Evolutionary conservation across 2,329 filamentous ascomycete genomes (phyloP).

Genomic region (Zasmidium angulare): DNA sequence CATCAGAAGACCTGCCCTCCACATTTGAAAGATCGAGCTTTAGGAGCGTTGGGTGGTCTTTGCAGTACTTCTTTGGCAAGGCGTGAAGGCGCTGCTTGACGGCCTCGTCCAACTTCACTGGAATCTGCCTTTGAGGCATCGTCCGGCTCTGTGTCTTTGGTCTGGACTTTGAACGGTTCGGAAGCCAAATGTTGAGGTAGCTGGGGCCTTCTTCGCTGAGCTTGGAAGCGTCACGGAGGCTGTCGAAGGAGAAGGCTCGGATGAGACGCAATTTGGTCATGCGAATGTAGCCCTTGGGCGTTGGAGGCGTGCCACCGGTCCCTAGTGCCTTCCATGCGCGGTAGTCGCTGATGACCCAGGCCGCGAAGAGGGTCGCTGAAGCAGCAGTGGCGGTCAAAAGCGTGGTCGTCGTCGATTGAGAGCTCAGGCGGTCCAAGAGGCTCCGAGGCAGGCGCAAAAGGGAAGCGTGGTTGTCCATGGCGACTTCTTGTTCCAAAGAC

Average conservation of each 20-base stretch:
- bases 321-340: conserved; percentile 15
- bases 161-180: conserved; percentile 2
- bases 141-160: conserved; percentile 13
- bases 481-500: too few relatives aligned
- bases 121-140: conserved; percentile 17
- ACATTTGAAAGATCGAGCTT: conserved; percentile 13
- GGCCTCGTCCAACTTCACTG: conserved; percentile 7
- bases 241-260: conserved; percentile 11
- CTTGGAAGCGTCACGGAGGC: conserved; percentile 9
- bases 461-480: conserved; percentile 1
- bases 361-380: background rate
- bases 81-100: conserved; percentile 11
- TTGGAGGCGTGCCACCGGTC: conserved; percentile 18
- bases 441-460: conserved; percentile 2
- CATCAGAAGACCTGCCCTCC: conserved; percentile 18
- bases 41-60: conserved; percentile 3
- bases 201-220: conserved; percentile 7
- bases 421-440: background rate
- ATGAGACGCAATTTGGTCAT: conserved; percentile 19
- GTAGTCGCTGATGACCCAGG: conserved; percentile 15
- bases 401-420: background rate
- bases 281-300: conserved; percentile 10
- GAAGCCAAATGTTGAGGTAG: conserved; percentile 11
- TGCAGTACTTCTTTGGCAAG: conserved; percentile 9
- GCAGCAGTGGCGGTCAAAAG: background rate